Conservation (phyloP, 208 protist species). For the Leishmania major region DNA sequence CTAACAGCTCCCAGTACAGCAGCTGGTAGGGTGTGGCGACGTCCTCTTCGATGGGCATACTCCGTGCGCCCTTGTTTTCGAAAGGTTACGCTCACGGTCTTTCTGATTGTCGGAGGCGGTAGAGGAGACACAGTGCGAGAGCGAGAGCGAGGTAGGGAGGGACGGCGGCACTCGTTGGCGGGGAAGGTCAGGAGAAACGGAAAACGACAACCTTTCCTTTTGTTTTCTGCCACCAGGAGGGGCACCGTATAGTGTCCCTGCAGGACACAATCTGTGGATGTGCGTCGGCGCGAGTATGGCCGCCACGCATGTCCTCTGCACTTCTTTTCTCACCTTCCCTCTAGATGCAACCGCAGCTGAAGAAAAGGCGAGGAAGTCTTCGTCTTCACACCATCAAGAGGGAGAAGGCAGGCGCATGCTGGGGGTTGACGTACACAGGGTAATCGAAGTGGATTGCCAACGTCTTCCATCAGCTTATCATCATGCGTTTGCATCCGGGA, state of each 20-base stretch:
- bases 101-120: not conserved
- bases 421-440: too few species aligned
- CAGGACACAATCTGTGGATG: not conserved
- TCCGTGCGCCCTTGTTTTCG: not conserved
- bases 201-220: not conserved
- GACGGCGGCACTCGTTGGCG: not conserved
- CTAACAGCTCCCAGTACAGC: slow-evolving; percentile 2
- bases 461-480: not conserved
- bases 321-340: not conserved
- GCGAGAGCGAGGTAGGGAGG: not conserved
- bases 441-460: not conserved
- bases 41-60: not conserved
- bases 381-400: not conserved
- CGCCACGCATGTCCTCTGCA: not conserved
- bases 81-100: not conserved
- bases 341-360: not conserved
- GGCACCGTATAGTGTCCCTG: not conserved
- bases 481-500: not conserved
- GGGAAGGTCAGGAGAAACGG: not conserved
- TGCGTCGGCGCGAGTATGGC: not conserved
- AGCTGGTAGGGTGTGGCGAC: slow-evolving; percentile 2
- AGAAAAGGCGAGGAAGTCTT: not conserved
- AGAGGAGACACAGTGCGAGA: not conserved
- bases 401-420: not conserved
- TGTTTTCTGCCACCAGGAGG: not conserved